phyloP scores from a whole-genome alignment of 345 rosid genomes.

The Draba incana region DNA sequence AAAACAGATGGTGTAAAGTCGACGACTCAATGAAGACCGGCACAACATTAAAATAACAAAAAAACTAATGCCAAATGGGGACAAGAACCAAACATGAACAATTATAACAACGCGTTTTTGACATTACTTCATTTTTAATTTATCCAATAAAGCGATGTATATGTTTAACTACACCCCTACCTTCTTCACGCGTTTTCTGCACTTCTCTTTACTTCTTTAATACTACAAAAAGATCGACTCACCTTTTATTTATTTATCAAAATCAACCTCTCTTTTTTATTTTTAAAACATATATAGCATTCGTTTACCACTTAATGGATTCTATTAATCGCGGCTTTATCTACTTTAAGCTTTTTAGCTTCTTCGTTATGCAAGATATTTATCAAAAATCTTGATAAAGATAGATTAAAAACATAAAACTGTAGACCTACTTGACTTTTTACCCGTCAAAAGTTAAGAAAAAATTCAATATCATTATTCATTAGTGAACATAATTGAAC shows the following conservation, averaged over 20 bases:
- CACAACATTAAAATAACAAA: not conserved
- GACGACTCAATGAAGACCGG: conserved; percentile 24
- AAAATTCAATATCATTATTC: not conserved
- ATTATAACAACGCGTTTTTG: conserved; percentile 46
- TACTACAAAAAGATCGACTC: conserved; percentile 1
- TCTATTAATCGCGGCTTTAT: conserved; percentile 14
- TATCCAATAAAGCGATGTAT: conserved; percentile 26
- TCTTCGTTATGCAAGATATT: not conserved
- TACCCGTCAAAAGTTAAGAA: conserved; percentile 8
- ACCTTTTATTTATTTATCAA: conserved; percentile 2
- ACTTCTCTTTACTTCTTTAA: conserved; percentile 10
- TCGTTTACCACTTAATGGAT: conserved; percentile 22
- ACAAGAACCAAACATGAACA: conserved; percentile 40
- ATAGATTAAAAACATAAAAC: not conserved
- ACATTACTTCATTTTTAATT: conserved; percentile 38
- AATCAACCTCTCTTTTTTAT: not conserved
- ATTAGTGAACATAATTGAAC: not conserved
- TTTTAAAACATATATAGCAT: not conserved
- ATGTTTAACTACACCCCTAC: conserved; percentile 32
- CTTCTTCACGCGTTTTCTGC: conserved; percentile 49
- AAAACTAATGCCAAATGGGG: conserved; percentile 22
- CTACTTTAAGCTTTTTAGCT: not conserved
- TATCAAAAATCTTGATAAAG: not conserved
- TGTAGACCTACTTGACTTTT: not conserved
- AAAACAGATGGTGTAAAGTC: not conserved